Evolutionary conservation across 495 filamentous ascomycete genomes (phyloP), one percentile per base, ranked within the genome.

Genomic region (Parachaetomium inaequale): DNA sequence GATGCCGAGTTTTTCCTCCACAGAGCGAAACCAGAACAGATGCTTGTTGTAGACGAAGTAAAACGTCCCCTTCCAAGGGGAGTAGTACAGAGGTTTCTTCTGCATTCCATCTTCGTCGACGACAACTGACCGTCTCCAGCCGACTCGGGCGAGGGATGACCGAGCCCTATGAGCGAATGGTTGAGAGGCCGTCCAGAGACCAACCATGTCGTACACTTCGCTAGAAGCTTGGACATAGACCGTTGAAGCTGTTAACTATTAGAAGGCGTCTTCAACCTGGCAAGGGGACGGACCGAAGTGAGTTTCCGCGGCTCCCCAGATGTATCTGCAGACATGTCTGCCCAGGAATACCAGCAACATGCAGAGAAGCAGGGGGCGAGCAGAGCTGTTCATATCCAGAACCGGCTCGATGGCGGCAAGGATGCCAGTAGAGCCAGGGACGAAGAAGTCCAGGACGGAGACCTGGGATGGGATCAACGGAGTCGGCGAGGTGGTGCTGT

Each of bases 1-100:
- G 40, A 54, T 10, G 38, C 34, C 32, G 25, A 61, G 26, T 12
- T 74, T 57, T 64, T 66, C 64, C 23, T 66, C 29, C 29, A 36
- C 25, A 50, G 55, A 72, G 61, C 68, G 53, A 63, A 69, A 66
- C 55, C 58, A 63, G 51, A 69, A 61, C 23, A 72, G 52, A 65
- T 68, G 50, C 45, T 63, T 62, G 32, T 70, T 72, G 61, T 70
- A 72, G 56, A 42, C 67, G 29, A 72, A 71, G 59, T 43, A 61
- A 38, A 72, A 72, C 32, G 63, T 69, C 53, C 68, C 55, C 63
- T 70, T 63, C 72, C 21, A 72, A 66, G 62, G 70, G 34, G 62
- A 70, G 64, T 67, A 71, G 45, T 57, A 67, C 19, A 74, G 47
- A 60, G 63, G 65, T 65, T 72, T 74, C 68, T 70, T 74, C 61